Evolutionary conservation across 2,329 filamentous ascomycete species (phyloP), one percentile per base, ranked within the genome.

Genomic region (Dactylellina cionopaga): DNA sequence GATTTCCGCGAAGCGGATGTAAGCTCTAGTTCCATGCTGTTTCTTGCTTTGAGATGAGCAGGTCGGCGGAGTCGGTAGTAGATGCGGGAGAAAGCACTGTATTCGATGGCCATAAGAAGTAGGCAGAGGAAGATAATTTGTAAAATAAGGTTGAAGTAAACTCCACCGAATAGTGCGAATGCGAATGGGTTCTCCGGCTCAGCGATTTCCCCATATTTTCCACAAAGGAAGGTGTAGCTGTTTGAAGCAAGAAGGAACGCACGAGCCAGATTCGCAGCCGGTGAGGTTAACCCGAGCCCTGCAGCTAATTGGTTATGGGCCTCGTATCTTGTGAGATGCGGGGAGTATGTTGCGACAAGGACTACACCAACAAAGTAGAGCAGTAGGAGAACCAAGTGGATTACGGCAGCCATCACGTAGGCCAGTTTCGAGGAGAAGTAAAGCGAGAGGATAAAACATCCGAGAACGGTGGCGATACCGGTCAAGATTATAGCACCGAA

Each of bases 401-500:
- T 73, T 5, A 73, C 17, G 1, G 58, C 41, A 1, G 68, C 59
- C 52, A 60, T 55, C 4, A 66, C 31, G 24, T 66, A 73, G 1
- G 68, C 68, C 10, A 66, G 29, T 46, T 66, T 71, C 24, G 68
- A 52, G 6, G 54, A 54, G 46, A 73, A 73, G 44, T 66, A 73
- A 6, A 96, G 85, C 0, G 92, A 96, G 43, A 96, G 85, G 31
- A 94, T 83, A 79, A 96, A 97, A 1, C 90, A 87, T 52, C 93
- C 83, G 2, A 96, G 81, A 1, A 87, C 91, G 0, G 92, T 90
- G 0, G 90, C 87, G 6, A 96, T 80, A 0, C 92, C 92, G 78
- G 94, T 96, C 0, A 96, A 84, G 62, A 90, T 85, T 74, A 96
- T 88, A 37, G 96, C 84, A 11, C 94, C 80, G 78, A 96, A 96